A percentile compares a stretch with the other conserved stretches of the same genome.
Conservation (phyloP, 176 grass and related monocot genomes). For the Puccinellia tenuiflora region DNA sequence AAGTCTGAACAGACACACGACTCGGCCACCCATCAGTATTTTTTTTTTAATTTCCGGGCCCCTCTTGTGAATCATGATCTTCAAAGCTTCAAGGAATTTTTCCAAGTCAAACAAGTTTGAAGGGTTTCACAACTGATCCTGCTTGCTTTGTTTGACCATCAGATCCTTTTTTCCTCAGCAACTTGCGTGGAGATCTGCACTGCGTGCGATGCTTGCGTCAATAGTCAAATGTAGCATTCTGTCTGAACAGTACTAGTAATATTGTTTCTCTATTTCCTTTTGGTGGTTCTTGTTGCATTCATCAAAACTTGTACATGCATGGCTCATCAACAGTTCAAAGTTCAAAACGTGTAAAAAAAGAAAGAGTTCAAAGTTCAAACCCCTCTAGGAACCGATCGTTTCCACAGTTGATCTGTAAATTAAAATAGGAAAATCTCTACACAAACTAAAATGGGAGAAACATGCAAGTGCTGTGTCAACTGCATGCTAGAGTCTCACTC, state of each 20-base stretch:
- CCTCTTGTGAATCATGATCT: neutral
- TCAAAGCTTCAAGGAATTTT: neutral
- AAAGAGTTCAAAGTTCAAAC: neutral
- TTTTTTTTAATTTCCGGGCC: neutral
- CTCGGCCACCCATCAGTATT: neutral
- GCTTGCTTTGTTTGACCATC: constrained; percentile 40
- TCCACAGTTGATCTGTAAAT: neutral
- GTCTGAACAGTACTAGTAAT: neutral
- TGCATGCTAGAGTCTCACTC: neutral
- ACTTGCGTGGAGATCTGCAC: constrained; percentile 39
- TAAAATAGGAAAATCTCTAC: neutral
- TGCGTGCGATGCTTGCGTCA: neutral
- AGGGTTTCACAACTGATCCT: constrained; percentile 11
- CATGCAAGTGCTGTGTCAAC: constrained; percentile 9
- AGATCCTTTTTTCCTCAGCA: constrained; percentile 12
- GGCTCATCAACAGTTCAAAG: neutral
- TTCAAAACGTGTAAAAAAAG: neutral
- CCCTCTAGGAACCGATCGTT: neutral
- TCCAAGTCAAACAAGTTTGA: constrained; percentile 38
- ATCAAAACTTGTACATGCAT: neutral
- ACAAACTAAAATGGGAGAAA: neutral
- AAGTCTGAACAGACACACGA: constrained; percentile 23
- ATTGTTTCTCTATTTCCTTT: neutral
- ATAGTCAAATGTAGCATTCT: constrained; percentile 25
- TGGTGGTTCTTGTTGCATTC: neutral